Evolutionary conservation across 176 grass and related monocot genomes (phyloP).

Genomic region (Microstegium vimineum): DNA sequence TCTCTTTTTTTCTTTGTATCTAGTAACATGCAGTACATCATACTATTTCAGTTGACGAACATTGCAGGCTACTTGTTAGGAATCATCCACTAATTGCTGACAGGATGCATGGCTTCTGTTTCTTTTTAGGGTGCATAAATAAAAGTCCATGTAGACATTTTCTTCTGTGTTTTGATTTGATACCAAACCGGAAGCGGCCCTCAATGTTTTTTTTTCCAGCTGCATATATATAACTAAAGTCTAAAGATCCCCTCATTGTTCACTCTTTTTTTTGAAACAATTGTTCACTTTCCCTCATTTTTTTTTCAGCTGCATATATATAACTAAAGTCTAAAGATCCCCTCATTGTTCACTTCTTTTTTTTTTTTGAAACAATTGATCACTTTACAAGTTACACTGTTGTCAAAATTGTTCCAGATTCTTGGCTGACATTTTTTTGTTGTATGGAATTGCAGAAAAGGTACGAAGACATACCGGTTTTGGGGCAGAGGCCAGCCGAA

Average conservation of each 20-base stretch:
- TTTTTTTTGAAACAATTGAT: no score
- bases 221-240: no score
- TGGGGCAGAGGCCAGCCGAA: conserved; percentile 77
- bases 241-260: no score
- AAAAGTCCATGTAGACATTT: background rate
- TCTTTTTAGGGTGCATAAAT: background rate
- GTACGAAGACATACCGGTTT: conserved; percentile 72
- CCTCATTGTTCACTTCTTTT: background rate
- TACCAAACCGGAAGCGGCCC: background rate
- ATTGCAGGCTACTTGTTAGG: background rate
- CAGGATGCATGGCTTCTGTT: background rate
- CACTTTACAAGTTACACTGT: background rate
- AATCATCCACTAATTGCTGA: background rate
- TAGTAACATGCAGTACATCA: no score
- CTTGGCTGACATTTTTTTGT: background rate
- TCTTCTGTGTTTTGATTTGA: background rate
- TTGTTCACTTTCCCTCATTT: no score
- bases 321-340: background rate
- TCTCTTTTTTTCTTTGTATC: no score
- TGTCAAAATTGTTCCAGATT: background rate
- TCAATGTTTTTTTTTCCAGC: background rate
- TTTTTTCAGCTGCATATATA: background rate
- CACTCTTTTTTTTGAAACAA: no score
- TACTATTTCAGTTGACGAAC: background rate
- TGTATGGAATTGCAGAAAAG: conserved; percentile 55